phyloP scores from a whole-genome alignment of 106 monocot species.

The Platanthera guangdongensis region DNA sequence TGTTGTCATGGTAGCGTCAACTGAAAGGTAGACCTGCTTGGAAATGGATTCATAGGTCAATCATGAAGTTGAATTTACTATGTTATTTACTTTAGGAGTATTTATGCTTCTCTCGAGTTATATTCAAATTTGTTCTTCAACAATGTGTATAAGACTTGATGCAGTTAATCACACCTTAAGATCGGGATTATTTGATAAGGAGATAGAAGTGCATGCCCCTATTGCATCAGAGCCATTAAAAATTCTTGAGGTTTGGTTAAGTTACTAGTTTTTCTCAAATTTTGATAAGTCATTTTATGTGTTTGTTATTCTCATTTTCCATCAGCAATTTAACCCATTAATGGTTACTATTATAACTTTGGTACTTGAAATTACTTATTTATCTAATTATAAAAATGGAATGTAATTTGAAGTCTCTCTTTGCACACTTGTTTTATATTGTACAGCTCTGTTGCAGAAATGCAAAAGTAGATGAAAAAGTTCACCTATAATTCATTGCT shows the following conservation, averaged over 20 bases:
- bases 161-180: constrained; percentile 82
- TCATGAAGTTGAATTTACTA: background rate
- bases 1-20: constrained; percentile 13
- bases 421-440: constrained; percentile 5
- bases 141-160: constrained; percentile 16
- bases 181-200: constrained; percentile 79
- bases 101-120: background rate
- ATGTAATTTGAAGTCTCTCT: background rate
- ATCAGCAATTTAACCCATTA: constrained; percentile 3
- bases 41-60: background rate
- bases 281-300: background rate
- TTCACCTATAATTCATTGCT: constrained; percentile 70
- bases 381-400: background rate
- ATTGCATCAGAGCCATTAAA: constrained; percentile 59
- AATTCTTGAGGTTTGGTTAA: constrained; percentile 61
- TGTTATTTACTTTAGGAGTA: background rate
- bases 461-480: constrained; percentile 41
- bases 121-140: no score
- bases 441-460: constrained; percentile 61
- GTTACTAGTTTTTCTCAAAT: background rate
- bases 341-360: no score
- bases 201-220: constrained; percentile 80
- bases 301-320: background rate
- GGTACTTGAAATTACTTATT: no score
- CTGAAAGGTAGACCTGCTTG: constrained; percentile 48